Evolutionary conservation across 805 yeast genomes (phyloP).

Genomic region (Starmerella stigmatis): DNA sequence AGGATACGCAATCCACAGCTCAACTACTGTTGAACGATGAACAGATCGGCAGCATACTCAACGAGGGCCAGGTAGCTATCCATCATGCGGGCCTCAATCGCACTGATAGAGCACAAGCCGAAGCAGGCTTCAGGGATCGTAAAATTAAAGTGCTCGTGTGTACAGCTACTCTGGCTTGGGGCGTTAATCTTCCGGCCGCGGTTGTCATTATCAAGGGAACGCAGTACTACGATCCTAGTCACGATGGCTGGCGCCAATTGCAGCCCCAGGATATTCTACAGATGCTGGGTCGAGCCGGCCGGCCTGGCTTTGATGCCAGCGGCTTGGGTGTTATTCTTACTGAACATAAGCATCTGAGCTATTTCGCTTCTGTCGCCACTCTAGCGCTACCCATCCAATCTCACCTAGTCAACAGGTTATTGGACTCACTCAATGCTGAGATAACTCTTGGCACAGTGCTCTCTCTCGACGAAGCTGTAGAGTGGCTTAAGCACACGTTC

Average conservation of each 20-base stretch:
- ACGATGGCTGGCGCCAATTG: conserved; percentile 80
- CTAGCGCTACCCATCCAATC: conserved; percentile 91
- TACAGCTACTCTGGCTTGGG: conserved; percentile 99
- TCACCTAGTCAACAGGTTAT: conserved; percentile 58
- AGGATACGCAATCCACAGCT: conserved; percentile 80
- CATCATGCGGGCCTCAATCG: conserved; percentile 97
- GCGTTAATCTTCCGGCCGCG: conserved; percentile 96
- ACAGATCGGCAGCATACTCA: conserved; percentile 23
- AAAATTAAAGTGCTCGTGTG: conserved; percentile 81
- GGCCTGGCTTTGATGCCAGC: conserved; percentile 83
- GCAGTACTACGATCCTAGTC: conserved; percentile 82
- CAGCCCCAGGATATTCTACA: conserved; percentile 91
- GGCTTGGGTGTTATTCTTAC: conserved; percentile 95
- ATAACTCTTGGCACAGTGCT: conserved; percentile 60
- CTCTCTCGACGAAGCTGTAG: conserved; percentile 52
- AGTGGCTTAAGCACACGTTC: conserved; percentile 75
- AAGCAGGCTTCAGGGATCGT: conserved; percentile 72
- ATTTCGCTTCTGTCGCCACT: conserved; percentile 79
- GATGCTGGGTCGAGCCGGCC: conserved; percentile 97
- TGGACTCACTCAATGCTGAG: conserved; percentile 79
- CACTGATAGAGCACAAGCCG: conserved; percentile 75
- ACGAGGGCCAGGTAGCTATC: conserved; percentile 37
- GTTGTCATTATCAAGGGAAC: conserved; percentile 94
- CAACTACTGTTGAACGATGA: conserved; percentile 52
- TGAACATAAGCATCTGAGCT: conserved; percentile 71